phyloP scores from a whole-genome alignment of 176 grass and related monocot species.

The Musa acuminata region DNA sequence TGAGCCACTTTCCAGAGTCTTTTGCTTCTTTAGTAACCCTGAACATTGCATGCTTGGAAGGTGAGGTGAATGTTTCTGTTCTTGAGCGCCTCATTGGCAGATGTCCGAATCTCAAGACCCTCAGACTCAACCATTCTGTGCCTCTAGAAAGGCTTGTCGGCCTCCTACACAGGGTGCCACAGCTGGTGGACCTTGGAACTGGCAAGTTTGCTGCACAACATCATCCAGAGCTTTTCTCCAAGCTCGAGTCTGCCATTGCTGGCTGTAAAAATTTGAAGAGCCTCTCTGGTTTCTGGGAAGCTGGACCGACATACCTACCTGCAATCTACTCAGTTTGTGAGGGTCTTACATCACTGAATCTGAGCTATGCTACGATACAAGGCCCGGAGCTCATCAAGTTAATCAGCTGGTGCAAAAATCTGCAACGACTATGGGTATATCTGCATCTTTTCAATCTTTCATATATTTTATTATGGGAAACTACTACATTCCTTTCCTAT shows the following conservation, averaged over 20 bases:
- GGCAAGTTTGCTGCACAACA: slow-evolving; percentile 36
- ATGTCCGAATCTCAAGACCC: slow-evolving; percentile 50
- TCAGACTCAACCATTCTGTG: slow-evolving; percentile 50
- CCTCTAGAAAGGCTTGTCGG: slow-evolving; percentile 48
- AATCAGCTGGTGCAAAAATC: slow-evolving; percentile 52
- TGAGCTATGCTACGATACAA: slow-evolving; percentile 52
- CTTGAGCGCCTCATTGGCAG: slow-evolving; percentile 51
- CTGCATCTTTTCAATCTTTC: neutral
- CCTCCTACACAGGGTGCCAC: slow-evolving; percentile 37
- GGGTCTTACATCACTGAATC: slow-evolving; percentile 52
- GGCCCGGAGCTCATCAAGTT: slow-evolving; percentile 50
- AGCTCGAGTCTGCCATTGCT: slow-evolving; percentile 38
- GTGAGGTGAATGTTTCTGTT: slow-evolving; percentile 43
- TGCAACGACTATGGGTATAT: slow-evolving; percentile 49
- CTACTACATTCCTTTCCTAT: neutral
- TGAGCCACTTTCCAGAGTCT: slow-evolving; percentile 50
- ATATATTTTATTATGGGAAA: neutral
- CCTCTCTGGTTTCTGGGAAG: slow-evolving; percentile 49
- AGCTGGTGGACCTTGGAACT: slow-evolving; percentile 47
- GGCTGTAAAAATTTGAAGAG: slow-evolving; percentile 42
- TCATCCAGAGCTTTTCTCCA: slow-evolving; percentile 40
- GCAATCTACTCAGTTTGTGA: slow-evolving; percentile 55
- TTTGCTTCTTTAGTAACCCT: slow-evolving; percentile 53
- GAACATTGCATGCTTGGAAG: slow-evolving; percentile 56
- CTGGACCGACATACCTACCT: slow-evolving; percentile 39